These are phyloP conservation scores for Phytophthora brassicae DNA, from an alignment of 352 stramenopile species.

Conservation along the genomic window DNA sequence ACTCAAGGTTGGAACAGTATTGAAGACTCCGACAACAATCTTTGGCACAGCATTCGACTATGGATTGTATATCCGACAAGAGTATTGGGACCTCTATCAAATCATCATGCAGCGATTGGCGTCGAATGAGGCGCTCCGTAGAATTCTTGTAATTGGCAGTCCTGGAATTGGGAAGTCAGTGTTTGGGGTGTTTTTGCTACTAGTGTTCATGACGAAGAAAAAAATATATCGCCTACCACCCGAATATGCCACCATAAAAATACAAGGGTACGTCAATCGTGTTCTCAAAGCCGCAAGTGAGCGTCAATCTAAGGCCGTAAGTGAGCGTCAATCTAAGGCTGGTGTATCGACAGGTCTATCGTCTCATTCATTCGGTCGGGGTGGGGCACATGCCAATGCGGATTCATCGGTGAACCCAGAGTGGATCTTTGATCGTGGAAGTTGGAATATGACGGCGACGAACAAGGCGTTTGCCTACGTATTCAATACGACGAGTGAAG, in stretches of 20 bases:
- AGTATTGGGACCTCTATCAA: conserved; percentile 23
- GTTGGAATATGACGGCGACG: neutral
- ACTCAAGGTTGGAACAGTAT: too few species aligned
- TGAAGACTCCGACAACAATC: too few species aligned
- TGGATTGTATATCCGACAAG: conserved; percentile 24
- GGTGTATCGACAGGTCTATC: neutral
- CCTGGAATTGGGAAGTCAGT: conserved; percentile 27
- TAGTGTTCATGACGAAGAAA: conserved; percentile 21
- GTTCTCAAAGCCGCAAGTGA: too few species aligned
- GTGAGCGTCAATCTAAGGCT: neutral
- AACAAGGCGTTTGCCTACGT: neutral
- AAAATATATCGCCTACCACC: conserved; percentile 27
- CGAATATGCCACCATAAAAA: too few species aligned
- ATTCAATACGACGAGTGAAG: neutral
- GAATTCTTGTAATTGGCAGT: conserved; percentile 20
- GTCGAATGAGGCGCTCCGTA: neutral
- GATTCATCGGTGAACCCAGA: neutral
- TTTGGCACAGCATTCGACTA: too few species aligned
- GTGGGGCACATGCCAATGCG: neutral
- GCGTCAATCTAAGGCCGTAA: neutral
- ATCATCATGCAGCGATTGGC: conserved; percentile 6
- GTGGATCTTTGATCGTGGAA: neutral
- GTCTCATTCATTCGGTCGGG: neutral
- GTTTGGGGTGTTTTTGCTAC: conserved; percentile 23
- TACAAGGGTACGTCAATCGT: too few species aligned